Percentiles rank a stretch among this genome's conserved stretches.
phyloP scores from a whole-genome alignment of 208 protist genomes.

The Crithidia thermophila region DNA sequence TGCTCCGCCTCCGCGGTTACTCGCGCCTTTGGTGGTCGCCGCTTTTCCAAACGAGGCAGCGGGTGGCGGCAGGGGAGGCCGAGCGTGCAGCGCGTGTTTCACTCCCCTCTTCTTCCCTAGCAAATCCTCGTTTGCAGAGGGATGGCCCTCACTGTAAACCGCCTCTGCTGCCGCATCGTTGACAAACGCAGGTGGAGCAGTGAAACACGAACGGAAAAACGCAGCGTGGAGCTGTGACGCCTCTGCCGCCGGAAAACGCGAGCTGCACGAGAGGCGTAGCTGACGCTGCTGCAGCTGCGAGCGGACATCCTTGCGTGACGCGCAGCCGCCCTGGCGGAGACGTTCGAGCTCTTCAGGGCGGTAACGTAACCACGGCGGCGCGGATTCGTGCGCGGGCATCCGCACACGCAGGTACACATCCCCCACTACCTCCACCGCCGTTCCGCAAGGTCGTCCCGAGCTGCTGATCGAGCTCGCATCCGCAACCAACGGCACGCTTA shows the following conservation, averaged over 20 bases:
- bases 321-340: not conserved
- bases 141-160: no score
- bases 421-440: constrained; percentile 24
- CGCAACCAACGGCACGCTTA: constrained; percentile 45
- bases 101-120: no score
- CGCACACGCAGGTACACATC: constrained; percentile 37
- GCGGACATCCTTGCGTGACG: not conserved
- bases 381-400: constrained; percentile 28
- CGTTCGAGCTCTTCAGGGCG: not conserved
- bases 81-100: no score
- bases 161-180: no score
- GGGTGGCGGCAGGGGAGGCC: no score
- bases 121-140: no score
- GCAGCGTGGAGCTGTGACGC: constrained; percentile 2
- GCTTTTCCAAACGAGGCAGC: no score
- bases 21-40: no score
- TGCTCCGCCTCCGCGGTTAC: no score
- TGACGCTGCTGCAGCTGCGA: not conserved
- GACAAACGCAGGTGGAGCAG: no score
- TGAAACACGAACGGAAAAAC: constrained; percentile 6
- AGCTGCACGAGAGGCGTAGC: not conserved
- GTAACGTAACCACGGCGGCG: constrained; percentile 37
- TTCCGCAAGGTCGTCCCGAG: constrained; percentile 1
- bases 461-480: constrained; percentile 8
- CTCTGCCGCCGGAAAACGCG: not conserved